phyloP scores from a whole-genome alignment of 2,329 filamentous ascomycete species.

The Talaromyces sp. region DNA sequence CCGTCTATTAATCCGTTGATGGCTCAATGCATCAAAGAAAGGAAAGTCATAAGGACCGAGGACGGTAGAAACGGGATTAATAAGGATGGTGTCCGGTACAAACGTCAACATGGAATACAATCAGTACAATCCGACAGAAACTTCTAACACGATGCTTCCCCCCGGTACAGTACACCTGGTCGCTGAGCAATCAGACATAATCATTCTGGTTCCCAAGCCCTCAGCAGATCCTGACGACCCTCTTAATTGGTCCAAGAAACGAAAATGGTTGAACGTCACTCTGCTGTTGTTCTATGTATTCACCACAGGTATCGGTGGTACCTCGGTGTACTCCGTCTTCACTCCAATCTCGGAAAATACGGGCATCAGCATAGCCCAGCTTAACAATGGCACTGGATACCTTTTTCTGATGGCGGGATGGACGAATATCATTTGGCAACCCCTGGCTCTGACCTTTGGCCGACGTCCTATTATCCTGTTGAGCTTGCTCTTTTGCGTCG shows the following conservation, averaged over 20 bases:
- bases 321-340: slow-evolving; percentile 35
- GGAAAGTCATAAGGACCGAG: neutral
- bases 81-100: neutral
- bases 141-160: slow-evolving; percentile 9
- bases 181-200: slow-evolving; percentile 27
- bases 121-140: neutral
- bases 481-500: slow-evolving; percentile 18
- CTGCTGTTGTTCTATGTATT: slow-evolving; percentile 28
- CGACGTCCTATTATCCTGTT: slow-evolving; percentile 20
- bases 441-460: slow-evolving; percentile 31
- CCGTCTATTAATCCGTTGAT: neutral
- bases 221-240: slow-evolving; percentile 41
- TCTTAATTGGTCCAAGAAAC: slow-evolving; percentile 35
- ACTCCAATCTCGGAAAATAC: slow-evolving; percentile 41
- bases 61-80: neutral
- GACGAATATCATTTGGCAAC: slow-evolving; percentile 36
- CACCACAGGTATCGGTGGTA: slow-evolving; percentile 30
- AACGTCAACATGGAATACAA: neutral
- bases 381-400: slow-evolving; percentile 48
- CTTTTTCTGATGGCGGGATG: slow-evolving; percentile 32
- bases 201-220: slow-evolving; percentile 36
- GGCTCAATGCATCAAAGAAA: neutral
- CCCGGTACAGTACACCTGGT: slow-evolving; percentile 40
- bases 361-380: slow-evolving; percentile 40
- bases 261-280: slow-evolving; percentile 28